Evolutionary conservation across 2,329 filamentous ascomycete species (phyloP), one percentile per base, ranked within the genome.

Genomic region (Hypoxylon sp.): DNA sequence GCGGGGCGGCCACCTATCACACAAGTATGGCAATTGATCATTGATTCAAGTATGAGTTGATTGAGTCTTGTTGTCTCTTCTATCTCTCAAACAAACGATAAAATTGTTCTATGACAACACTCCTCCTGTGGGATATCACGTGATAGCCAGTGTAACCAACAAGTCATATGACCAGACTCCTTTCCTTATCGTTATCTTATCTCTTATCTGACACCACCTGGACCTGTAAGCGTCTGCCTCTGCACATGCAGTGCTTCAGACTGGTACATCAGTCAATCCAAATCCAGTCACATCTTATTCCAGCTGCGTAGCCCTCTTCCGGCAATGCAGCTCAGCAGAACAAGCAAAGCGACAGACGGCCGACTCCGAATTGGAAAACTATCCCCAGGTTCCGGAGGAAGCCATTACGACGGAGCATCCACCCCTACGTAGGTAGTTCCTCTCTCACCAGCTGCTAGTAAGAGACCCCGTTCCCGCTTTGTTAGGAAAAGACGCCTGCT

Each of bases 171-270:
- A n/a, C n/a, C n/a, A n/a, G n/a, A n/a, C n/a, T n/a, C n/a, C n/a
- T n/a, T n/a, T n/a, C n/a, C n/a, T n/a, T n/a, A n/a, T n/a, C n/a
- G n/a, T n/a, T n/a, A n/a, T n/a, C n/a, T n/a, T n/a, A n/a, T n/a
- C n/a, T n/a, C n/a, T n/a, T n/a, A n/a, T n/a, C n/a, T n/a, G n/a
- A n/a, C n/a, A n/a, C n/a, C 74, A 0, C 74, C 79, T 0, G 71
- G 73, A 14, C 81, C 83, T 85, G 83, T 68, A 77, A 76, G 47
- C 77, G 75, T 2, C 76, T 80, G 41, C 79, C 81, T 1, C 73
- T n/a, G n/a, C n/a, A n/a, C n/a, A n/a, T 85, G 7, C 82, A 85
- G 58, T 85, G 83, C 58, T 74, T 85, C 9, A 81, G 84, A 21
- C 73, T 85, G 84, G 82, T 0, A 81, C 81, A 0, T 41, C 75